These are phyloP conservation scores for Arthrinium puccinioides DNA, from an alignment of 2,329 filamentous ascomycete species.

Conservation along the genomic window DNA sequence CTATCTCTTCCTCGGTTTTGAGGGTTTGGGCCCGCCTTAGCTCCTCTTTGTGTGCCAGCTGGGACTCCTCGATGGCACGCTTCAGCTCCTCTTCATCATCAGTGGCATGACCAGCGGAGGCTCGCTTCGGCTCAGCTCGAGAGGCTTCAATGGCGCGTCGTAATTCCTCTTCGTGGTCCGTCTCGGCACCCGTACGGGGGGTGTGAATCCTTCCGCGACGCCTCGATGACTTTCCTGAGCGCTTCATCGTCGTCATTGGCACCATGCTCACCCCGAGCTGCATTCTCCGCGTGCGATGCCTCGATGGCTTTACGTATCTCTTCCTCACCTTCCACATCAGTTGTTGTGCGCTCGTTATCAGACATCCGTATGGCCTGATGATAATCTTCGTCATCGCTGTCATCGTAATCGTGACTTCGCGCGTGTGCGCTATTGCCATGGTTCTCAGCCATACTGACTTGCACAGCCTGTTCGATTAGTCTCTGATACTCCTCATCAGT, in stretches of 20 bases:
- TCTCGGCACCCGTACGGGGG: no score
- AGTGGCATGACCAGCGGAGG: constrained; percentile 13
- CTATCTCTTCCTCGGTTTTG: constrained; percentile 61
- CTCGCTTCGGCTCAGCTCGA: constrained; percentile 14
- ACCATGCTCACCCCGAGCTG: constrained; percentile 4
- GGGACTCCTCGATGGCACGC: constrained; percentile 39
- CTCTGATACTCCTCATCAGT: constrained; percentile 52
- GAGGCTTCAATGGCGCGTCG: constrained; percentile 34
- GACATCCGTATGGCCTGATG: constrained; percentile 14
- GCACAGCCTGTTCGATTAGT: constrained; percentile 48
- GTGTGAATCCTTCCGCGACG: constrained; percentile 27
- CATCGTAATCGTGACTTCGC: constrained; percentile 13
- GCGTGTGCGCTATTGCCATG: constrained; percentile 13
- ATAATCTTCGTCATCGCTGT: constrained; percentile 13
- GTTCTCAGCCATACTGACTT: constrained; percentile 36
- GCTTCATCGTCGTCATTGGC: constrained; percentile 26
- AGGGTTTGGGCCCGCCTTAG: constrained; percentile 31
- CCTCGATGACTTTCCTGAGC: constrained; percentile 32
- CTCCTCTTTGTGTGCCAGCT: constrained; percentile 35
- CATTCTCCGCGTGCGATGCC: constrained; percentile 24
- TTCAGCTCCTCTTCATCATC: constrained; percentile 38
- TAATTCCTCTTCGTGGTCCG: constrained; percentile 26
- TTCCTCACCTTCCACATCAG: constrained; percentile 24
- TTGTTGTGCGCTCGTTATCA: constrained; percentile 14
- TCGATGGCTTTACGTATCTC: constrained; percentile 33